These are phyloP conservation scores for Liquidambar formosana DNA, from an alignment of 164 flowering plant species.

Conservation along the genomic window DNA sequence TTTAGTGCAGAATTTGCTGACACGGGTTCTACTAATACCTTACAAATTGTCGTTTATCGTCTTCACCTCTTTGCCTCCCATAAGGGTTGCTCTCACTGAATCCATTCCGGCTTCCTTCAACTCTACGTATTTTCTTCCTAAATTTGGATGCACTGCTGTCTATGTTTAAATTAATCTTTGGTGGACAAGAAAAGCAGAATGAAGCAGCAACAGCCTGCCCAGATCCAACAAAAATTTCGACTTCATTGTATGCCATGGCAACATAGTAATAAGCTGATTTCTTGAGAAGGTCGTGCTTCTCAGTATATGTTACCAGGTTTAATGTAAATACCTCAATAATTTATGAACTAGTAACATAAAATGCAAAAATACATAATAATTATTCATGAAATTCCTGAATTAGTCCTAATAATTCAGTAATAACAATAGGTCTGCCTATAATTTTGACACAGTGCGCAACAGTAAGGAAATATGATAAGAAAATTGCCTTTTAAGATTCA, in stretches of 20 bases:
- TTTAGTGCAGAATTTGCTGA: not conserved
- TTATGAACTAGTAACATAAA: not conserved
- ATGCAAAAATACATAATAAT: not conserved
- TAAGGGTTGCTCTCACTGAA: conserved; percentile 70
- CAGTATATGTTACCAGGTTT: not conserved
- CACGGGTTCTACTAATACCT: conserved; percentile 32
- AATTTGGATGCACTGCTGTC: conserved; percentile 87
- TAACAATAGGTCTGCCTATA: not conserved
- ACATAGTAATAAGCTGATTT: not conserved
- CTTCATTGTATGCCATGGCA: not conserved
- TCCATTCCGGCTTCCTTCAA: conserved; percentile 53
- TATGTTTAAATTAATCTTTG: conserved; percentile 67
- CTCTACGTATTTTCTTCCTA: conserved; percentile 57
- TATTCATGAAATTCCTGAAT: not conserved
- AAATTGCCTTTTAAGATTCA: too few species aligned
- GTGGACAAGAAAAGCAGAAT: conserved; percentile 85
- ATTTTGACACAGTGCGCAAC: too few species aligned
- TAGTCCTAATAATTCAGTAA: not conserved
- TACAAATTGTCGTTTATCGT: conserved; percentile 38
- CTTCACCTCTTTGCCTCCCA: conserved; percentile 26
- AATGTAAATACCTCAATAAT: not conserved
- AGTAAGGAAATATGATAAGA: too few species aligned
- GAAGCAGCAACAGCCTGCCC: conserved; percentile 86
- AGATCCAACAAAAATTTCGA: conserved; percentile 2
- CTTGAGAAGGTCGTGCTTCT: too few species aligned